These are phyloP conservation scores for Phialemoniopsis sp. DNA, from an alignment of 2,329 filamentous ascomycete genomes.

Conservation along the genomic window DNA sequence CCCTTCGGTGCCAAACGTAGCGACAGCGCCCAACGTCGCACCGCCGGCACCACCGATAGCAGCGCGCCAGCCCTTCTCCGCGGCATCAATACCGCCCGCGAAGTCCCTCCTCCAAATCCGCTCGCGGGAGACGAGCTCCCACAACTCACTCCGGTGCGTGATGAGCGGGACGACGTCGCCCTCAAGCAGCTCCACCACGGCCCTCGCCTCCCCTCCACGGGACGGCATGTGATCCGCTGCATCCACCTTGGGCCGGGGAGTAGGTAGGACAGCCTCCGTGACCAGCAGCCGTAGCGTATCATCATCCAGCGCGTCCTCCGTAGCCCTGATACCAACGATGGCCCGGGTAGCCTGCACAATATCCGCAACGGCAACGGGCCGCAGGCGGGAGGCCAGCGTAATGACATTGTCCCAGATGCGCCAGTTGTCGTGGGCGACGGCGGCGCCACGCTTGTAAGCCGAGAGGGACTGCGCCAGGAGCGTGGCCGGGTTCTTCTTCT, in stretches of 20 bases:
- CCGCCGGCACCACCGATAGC: slow-evolving; percentile 49
- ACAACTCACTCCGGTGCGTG: slow-evolving; percentile 72
- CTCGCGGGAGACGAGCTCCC: slow-evolving; percentile 68
- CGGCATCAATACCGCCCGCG: slow-evolving; percentile 69
- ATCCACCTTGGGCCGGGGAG: slow-evolving; percentile 24
- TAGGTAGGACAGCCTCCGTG: slow-evolving; percentile 58
- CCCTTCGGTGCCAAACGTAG: background rate
- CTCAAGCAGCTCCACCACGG: slow-evolving; percentile 71
- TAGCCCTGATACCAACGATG: slow-evolving; percentile 71
- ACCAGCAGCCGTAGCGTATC: slow-evolving; percentile 70
- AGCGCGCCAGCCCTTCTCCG: slow-evolving; percentile 87
- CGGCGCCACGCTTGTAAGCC: slow-evolving; percentile 83
- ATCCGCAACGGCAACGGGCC: slow-evolving; percentile 70
- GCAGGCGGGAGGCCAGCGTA: slow-evolving; percentile 74
- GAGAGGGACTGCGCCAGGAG: slow-evolving; percentile 71
- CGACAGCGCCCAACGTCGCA: slow-evolving; percentile 32
- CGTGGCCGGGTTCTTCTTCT: slow-evolving; percentile 46
- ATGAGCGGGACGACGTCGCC: slow-evolving; percentile 75
- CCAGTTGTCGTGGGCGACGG: slow-evolving; percentile 79
- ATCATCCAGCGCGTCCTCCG: slow-evolving; percentile 74
- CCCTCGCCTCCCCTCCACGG: slow-evolving; percentile 56
- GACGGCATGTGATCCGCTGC: slow-evolving; percentile 33
- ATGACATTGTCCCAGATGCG: slow-evolving; percentile 97
- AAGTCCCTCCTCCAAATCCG: slow-evolving; percentile 71
- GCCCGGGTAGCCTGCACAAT: slow-evolving; percentile 71